Conservation (phyloP, 208 protist species). For the Strigomonas culicis region DNA sequence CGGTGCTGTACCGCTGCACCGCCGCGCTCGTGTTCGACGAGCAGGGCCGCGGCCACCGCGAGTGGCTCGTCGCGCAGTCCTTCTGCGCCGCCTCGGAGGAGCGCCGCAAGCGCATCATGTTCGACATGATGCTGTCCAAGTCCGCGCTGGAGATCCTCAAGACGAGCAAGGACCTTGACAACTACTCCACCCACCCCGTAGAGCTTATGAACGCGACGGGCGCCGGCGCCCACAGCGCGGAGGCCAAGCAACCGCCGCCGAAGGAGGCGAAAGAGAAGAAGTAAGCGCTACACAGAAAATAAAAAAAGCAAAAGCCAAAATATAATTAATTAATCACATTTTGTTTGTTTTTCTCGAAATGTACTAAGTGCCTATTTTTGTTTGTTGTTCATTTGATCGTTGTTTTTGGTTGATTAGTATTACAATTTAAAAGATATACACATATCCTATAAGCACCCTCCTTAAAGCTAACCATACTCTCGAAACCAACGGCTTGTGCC, state of each 20-base stretch:
- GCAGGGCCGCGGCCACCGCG: slow-evolving; percentile 39
- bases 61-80: slow-evolving; percentile 72
- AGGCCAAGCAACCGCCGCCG: too few species aligned
- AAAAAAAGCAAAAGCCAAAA: slow-evolving; percentile 5
- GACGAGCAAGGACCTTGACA: slow-evolving; percentile 29
- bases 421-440: not conserved
- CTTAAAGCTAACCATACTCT: too few species aligned
- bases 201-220: slow-evolving; percentile 67
- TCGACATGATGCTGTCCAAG: slow-evolving; percentile 23
- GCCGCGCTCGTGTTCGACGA: slow-evolving; percentile 53
- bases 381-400: not conserved
- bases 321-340: slow-evolving; percentile 7
- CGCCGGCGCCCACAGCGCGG: slow-evolving; percentile 9
- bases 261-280: not conserved
- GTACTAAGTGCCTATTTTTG: slow-evolving; percentile 5
- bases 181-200: slow-evolving; percentile 65
- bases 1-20: slow-evolving; percentile 68
- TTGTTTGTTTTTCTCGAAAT: slow-evolving; percentile 12
- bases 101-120: slow-evolving; percentile 36
- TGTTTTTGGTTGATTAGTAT: not conserved
- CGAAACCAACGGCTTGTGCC: too few species aligned
- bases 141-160: slow-evolving; percentile 25
- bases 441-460: too few species aligned
- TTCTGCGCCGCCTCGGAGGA: slow-evolving; percentile 51
- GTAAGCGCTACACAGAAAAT: not conserved